phyloP scores from a whole-genome alignment of 768 basidiomycete species.

The Artomyces pyxidatus region DNA sequence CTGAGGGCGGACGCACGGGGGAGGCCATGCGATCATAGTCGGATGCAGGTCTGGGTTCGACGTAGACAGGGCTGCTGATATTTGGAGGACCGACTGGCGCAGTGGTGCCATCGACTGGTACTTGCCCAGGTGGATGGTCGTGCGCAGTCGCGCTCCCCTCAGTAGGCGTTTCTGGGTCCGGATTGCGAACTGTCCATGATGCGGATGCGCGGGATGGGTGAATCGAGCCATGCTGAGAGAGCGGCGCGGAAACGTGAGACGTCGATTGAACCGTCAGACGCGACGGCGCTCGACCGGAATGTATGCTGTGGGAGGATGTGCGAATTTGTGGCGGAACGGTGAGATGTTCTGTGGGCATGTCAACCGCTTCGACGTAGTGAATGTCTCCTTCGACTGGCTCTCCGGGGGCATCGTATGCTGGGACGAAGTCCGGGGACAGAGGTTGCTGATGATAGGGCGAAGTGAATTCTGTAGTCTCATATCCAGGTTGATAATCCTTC shows the following conservation, averaged over 20 bases:
- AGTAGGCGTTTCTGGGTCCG: constrained; percentile 9
- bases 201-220: constrained; percentile 7
- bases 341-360: constrained; percentile 5
- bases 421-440: neutral
- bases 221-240: constrained; percentile 11
- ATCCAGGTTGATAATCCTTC: neutral
- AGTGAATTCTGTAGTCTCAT: too few relatives aligned
- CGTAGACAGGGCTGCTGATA: constrained; percentile 6
- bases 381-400: constrained; percentile 3
- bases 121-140: neutral
- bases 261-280: constrained; percentile 14
- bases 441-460: neutral
- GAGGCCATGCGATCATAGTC: constrained; percentile 14
- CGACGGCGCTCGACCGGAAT: constrained; percentile 10
- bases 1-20: neutral
- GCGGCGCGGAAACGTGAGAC: constrained; percentile 6
- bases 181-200: constrained; percentile 14
- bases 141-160: neutral
- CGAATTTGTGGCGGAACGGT: constrained; percentile 1
- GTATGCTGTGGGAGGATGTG: constrained; percentile 6
- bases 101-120: neutral
- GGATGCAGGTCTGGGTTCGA: constrained; percentile 5
- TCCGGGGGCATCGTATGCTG: constrained; percentile 6
- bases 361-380: constrained; percentile 7
- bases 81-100: constrained; percentile 6